Evolutionary conservation across 768 basidiomycete species (phyloP), one percentile per base, ranked within the genome.

Genomic region (Boletus subparvulus): DNA sequence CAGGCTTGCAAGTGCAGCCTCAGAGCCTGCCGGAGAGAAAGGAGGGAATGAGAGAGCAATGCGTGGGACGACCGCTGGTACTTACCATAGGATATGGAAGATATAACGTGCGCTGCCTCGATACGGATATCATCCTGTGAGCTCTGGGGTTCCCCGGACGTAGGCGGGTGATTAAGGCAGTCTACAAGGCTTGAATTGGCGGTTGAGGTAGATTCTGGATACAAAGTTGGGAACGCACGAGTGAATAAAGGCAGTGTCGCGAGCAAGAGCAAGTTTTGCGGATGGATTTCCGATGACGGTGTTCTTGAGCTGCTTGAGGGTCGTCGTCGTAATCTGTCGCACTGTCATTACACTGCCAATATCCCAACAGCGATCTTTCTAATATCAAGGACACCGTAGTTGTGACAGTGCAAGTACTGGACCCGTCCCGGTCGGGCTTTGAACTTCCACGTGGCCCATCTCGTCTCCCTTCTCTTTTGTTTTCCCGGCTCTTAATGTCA

Each of bases 231-330:
- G 24, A 1, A 75, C 80, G 64, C 61, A 88, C 85, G 73, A 77
- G 60, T 77, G 74, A 17, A 92, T 73, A 64, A 86, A 84, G 3
- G 65, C 68, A 13, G 78, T 73, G 61, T 92, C 86, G 42, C 76
- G 71, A 1, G 84, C 82, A 1, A 89, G 72, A 14, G 78, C 69
- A 3, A 77, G 65, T 68, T 92, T 92, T 1, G 87, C 87, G 0
- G 83, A 80, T 0, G 88, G 89, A 59, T 91, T 92, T 2, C 90
- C 90, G 39, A 92, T 91, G 47, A 91, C 86, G 1, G 78, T 68
- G 69, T 92, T 92, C 73, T 91, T 91, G 56, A 83, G 79, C 57
- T 78, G 75, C 73, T 89, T 91, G 60, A 90, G 81, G 2, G 69
- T 58, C 2, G 56, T 59, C 3, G 65, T 63, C 0, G 71, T 59